Evolutionary conservation across 768 basidiomycete species (phyloP), one percentile per base, ranked within the genome.

Genomic region (Lactarius psammicola): DNA sequence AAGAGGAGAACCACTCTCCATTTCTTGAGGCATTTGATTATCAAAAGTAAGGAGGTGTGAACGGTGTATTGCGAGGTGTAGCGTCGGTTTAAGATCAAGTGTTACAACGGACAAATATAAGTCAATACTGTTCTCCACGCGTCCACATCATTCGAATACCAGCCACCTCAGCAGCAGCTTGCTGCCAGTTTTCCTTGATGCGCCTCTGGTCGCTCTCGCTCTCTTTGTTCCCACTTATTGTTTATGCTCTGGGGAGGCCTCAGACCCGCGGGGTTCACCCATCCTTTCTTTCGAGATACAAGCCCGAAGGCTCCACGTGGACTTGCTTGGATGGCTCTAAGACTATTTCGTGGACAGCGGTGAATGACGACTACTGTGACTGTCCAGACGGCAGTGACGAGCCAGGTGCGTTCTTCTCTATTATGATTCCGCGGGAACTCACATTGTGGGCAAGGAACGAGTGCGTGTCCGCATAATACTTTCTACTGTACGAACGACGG

Each of bases 321-420:
- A 82, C 78, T 68, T 97, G 94, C 77, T 77, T 96, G 66, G 89
- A 95, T 71, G 89, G 88, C 26, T 87, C 86, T 0, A 88, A 87
- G 72, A 81, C 85, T 67, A 92, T 98, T 68, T 78, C 87, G 2
- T 94, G 88, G 87, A 76, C 79, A 38, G 86, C 90, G 23, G 87
- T 97, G 30, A 97, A 98, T 75, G 93, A 98, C 73, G 94, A 98
- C 76, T 94, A 87, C 72, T 98, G 95, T 73, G 95, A 98, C 78
- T 98, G 95, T 73, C 80, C 81, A 34, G 95, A 97, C 72, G 94
- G 94, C n/a, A 94, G 90, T 69, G 95, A 98, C 69, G 95, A 98
- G 74, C 95, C 95, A 75, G 95, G 95, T 88, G 62, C 49, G 71
- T 71, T 17, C 31, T 56, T 20, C 31, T 18, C 20, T 23, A 26